Conservation (phyloP, 2,329 filamentous ascomycete genomes). For the Fusarium falciforme region DNA sequence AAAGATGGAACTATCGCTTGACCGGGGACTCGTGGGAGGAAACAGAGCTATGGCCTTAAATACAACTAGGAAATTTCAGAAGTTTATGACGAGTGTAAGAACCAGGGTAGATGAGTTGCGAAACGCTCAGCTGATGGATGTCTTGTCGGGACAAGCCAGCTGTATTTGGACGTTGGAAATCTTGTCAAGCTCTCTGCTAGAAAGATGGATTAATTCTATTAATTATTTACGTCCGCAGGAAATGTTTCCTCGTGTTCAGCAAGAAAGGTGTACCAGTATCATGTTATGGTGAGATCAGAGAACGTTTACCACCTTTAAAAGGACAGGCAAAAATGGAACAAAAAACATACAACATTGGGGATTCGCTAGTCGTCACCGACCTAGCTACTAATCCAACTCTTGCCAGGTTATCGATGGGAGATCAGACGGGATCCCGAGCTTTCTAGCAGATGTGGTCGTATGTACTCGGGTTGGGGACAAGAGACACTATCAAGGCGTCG, state of each 20-base stretch:
- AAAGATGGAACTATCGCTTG: constrained; percentile 76
- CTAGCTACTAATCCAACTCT: constrained; percentile 37
- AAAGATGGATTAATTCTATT: not conserved
- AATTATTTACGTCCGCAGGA: too few species aligned
- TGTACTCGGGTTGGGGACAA: not conserved
- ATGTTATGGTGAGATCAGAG: not conserved
- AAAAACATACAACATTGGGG: constrained; percentile 31
- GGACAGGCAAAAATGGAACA: not conserved
- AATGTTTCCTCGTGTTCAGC: not conserved
- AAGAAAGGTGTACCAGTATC: too few species aligned
- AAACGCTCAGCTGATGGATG: not conserved
- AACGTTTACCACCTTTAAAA: not conserved
- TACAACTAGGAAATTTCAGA: not conserved
- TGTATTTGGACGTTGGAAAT: too few species aligned
- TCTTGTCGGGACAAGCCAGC: not conserved
- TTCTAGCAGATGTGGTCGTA: constrained; percentile 28
- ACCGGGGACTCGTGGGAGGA: constrained; percentile 70
- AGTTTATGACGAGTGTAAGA: not conserved
- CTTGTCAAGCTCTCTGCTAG: not conserved
- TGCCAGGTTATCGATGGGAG: constrained; percentile 32
- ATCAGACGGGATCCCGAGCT: constrained; percentile 34
- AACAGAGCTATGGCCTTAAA: constrained; percentile 76
- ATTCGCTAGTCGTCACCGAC: constrained; percentile 36
- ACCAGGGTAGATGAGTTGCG: not conserved
- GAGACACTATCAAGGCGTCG: not conserved